phyloP scores from a whole-genome alignment of 2,329 filamentous ascomycete species.

The Botrytis elliptica region DNA sequence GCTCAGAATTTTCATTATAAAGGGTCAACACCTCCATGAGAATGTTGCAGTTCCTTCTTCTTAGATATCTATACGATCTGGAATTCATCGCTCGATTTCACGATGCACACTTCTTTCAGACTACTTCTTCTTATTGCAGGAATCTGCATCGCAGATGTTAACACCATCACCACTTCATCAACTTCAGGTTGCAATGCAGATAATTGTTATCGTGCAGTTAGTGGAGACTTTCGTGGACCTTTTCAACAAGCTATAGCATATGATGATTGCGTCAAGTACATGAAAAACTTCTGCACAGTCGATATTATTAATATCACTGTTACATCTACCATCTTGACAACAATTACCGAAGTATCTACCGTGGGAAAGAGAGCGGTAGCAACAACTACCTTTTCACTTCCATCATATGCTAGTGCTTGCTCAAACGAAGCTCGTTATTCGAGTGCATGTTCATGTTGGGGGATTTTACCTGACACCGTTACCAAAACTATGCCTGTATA shows the following conservation, averaged over 20 bases:
- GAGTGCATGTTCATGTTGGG: slow-evolving; percentile 23
- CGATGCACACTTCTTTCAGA: background rate
- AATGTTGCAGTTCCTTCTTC: background rate
- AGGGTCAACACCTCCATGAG: background rate
- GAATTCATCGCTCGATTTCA: background rate
- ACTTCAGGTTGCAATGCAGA: slow-evolving; percentile 15
- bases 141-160: background rate
- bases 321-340: slow-evolving; percentile 15
- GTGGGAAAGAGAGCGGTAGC: slow-evolving; percentile 10
- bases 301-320: slow-evolving; percentile 14
- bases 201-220: slow-evolving; percentile 21
- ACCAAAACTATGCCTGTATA: background rate
- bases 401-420: slow-evolving; percentile 21
- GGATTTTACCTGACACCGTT: slow-evolving; percentile 9
- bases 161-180: background rate
- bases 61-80: background rate
- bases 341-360: slow-evolving; percentile 14
- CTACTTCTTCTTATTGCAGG: background rate
- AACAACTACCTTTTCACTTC: slow-evolving; percentile 15
- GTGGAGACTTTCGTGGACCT: slow-evolving; percentile 18
- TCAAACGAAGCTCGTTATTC: slow-evolving; percentile 15
- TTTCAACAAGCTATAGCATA: slow-evolving; percentile 16
- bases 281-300: background rate
- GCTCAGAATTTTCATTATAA: background rate
- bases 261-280: slow-evolving; percentile 13